These are phyloP conservation scores for Hypoxylon fuscum DNA, from an alignment of 495 filamentous ascomycete species.

Conservation along the genomic window DNA sequence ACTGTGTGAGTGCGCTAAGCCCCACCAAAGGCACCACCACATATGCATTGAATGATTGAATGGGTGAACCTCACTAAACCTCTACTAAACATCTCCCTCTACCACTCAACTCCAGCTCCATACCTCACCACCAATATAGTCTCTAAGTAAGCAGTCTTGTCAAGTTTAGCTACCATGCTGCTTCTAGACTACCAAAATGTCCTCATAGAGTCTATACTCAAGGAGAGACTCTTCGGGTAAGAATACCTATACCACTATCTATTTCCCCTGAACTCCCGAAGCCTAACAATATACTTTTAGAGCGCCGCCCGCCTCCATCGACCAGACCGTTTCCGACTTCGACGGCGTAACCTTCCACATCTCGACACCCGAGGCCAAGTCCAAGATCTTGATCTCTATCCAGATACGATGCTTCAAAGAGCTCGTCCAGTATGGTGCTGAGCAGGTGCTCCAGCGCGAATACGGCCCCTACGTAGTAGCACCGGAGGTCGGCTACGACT, in stretches of 20 bases:
- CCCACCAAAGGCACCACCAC: slow-evolving; percentile 37
- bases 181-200: slow-evolving; percentile 99
- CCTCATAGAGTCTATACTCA: slow-evolving; percentile 92
- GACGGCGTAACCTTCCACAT: slow-evolving; percentile 98
- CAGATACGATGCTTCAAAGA: slow-evolving; percentile 93
- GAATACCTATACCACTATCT: slow-evolving; percentile 16
- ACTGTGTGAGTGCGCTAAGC: slow-evolving; percentile 10
- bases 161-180: slow-evolving; percentile 71
- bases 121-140: slow-evolving; percentile 13
- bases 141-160: slow-evolving; percentile 20
- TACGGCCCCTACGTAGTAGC: slow-evolving; percentile 90
- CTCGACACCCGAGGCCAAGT: slow-evolving; percentile 91
- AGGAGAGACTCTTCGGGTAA: slow-evolving; percentile 92
- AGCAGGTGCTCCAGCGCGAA: slow-evolving; percentile 89
- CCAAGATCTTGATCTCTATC: slow-evolving; percentile 92
- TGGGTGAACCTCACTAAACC: slow-evolving; percentile 16
- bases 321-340: slow-evolving; percentile 98
- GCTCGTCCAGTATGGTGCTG: slow-evolving; percentile 89
- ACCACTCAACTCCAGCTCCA: slow-evolving; percentile 28
- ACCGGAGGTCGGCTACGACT: slow-evolving; percentile 92
- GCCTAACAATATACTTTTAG: slow-evolving; percentile 56
- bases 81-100: slow-evolving; percentile 14
- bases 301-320: slow-evolving; percentile 83
- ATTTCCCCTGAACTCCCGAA: slow-evolving; percentile 6
- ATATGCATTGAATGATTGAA: no score